These are phyloP conservation scores for Lichtheimia corymbifera DNA, from an alignment of 371 early-diverging fungal species.

Conservation along the genomic window DNA sequence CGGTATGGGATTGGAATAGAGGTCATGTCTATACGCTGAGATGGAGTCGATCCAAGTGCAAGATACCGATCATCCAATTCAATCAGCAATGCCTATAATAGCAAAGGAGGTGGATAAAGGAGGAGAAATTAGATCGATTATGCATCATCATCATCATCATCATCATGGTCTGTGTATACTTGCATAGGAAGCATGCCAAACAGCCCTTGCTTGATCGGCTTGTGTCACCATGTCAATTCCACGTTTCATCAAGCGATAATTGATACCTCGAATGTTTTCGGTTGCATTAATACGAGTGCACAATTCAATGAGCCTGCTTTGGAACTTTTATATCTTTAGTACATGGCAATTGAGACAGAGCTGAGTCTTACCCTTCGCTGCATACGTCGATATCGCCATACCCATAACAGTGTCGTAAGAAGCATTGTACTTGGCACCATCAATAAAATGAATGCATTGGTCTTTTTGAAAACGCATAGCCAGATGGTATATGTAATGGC, in stretches of 20 bases:
- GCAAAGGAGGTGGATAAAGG: not conserved
- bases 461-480: constrained; percentile 6
- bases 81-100: constrained; percentile 29
- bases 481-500: constrained; percentile 26
- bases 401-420: constrained; percentile 19
- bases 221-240: constrained; percentile 3
- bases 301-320: constrained; percentile 24
- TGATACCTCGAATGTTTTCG: constrained; percentile 49
- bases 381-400: constrained; percentile 30
- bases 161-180: not conserved
- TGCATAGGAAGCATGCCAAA: constrained; percentile 6
- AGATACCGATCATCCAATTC: constrained; percentile 40
- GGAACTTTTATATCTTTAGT: constrained; percentile 30
- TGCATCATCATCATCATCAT: constrained; percentile 8
- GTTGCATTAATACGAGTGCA: constrained; percentile 50
- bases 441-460: constrained; percentile 11
- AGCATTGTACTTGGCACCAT: constrained; percentile 28
- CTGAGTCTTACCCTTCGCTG: constrained; percentile 23
- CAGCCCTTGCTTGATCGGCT: not conserved
- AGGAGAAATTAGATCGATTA: constrained; percentile 6
- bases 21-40: no score
- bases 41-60: constrained; percentile 15
- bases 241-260: constrained; percentile 35
- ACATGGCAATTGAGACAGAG: not conserved
- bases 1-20: no score